Percentiles rank a stretch among this genome's conserved stretches.
phyloP scores from a whole-genome alignment of 2,329 filamentous ascomycete genomes.

The Paecilomyces sp. region DNA sequence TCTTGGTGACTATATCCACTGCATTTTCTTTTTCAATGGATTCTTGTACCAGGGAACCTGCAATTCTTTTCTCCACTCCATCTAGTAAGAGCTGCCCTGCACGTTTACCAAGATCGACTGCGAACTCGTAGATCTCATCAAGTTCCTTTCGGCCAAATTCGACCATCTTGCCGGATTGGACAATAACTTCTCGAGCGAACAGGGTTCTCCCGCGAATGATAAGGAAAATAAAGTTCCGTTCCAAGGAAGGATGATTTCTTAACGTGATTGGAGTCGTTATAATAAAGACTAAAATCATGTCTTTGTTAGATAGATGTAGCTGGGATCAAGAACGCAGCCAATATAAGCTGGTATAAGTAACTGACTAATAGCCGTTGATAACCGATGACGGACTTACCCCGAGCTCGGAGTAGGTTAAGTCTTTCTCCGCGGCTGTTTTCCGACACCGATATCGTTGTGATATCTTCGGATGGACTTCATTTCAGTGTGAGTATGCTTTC shows the following conservation, averaged over 20 bases:
- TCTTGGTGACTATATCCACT: constrained; percentile 71
- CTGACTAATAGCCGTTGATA: neutral
- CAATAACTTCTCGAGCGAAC: neutral
- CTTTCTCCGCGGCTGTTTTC: neutral
- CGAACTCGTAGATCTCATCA: constrained; percentile 61
- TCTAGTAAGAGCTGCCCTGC: constrained; percentile 62
- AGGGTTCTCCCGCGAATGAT: neutral
- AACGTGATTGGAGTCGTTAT: neutral
- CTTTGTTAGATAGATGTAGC: neutral
- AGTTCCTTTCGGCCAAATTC: constrained; percentile 26
- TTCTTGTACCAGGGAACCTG: constrained; percentile 28
- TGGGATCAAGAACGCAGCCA: neutral
- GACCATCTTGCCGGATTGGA: neutral
- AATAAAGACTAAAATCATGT: neutral
- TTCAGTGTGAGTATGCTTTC: no score
- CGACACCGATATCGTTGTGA: neutral
- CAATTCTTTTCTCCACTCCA: constrained; percentile 52
- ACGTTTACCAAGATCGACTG: constrained; percentile 61
- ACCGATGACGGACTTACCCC: neutral
- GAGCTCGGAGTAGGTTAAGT: neutral
- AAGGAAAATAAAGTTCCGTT: neutral
- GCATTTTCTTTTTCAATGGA: constrained; percentile 65
- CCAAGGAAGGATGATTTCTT: neutral
- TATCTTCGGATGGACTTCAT: neutral
- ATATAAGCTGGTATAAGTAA: neutral